Conservation (phyloP, 257 asterid genomes). For the Linaria vulgaris region DNA sequence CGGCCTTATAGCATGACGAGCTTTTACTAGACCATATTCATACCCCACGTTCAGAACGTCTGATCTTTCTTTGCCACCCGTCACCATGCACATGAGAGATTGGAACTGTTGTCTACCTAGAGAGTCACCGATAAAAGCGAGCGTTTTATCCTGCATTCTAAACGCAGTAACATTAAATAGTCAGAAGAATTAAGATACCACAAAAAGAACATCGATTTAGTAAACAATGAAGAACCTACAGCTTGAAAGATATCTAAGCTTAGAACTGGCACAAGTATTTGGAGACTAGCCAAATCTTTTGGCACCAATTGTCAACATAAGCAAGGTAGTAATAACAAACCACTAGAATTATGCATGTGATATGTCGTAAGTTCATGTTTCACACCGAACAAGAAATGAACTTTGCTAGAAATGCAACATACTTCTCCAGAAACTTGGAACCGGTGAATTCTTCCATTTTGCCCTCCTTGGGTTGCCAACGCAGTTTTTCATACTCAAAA, state of each 20-base stretch:
- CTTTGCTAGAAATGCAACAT: slow-evolving; percentile 22
- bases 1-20: slow-evolving; percentile 76
- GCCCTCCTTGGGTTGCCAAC: slow-evolving; percentile 80
- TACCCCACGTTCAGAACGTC: slow-evolving; percentile 74
- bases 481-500: slow-evolving; percentile 81
- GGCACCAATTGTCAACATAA: no score
- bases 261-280: neutral
- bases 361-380: slow-evolving; percentile 15
- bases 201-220: slow-evolving; percentile 4
- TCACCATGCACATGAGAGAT: slow-evolving; percentile 91
- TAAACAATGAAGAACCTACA: neutral
- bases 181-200: slow-evolving; percentile 11
- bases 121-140: slow-evolving; percentile 92
- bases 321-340: slow-evolving; percentile 2
- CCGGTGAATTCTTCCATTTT: slow-evolving; percentile 71
- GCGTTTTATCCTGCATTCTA: slow-evolving; percentile 85
- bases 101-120: slow-evolving; percentile 95
- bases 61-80: slow-evolving; percentile 74
- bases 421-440: slow-evolving; percentile 69
- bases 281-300: no score
- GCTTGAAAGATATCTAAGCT: neutral
- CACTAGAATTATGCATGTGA: neutral
- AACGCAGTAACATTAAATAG: slow-evolving; percentile 17
- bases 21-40: slow-evolving; percentile 83
- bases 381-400: slow-evolving; percentile 16